phyloP scores from a whole-genome alignment of 2,329 filamentous ascomycete genomes.

The Ascosphaera apis region DNA sequence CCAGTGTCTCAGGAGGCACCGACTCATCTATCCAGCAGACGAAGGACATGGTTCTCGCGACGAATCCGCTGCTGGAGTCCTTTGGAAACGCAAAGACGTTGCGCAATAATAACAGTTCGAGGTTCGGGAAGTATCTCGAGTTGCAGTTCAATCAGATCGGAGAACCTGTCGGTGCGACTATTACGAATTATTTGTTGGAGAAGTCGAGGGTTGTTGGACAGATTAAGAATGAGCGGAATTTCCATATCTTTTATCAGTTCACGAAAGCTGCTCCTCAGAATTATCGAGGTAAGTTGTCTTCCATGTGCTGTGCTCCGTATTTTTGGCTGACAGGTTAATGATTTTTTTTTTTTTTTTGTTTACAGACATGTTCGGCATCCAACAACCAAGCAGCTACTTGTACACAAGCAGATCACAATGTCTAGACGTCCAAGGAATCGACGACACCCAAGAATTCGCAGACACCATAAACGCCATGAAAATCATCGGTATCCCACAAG shows the following conservation, averaged over 20 bases:
- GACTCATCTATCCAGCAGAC: slow-evolving; percentile 82
- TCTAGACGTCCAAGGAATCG: slow-evolving; percentile 79
- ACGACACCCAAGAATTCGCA: slow-evolving; percentile 68
- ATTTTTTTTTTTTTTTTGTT: slow-evolving; percentile 4
- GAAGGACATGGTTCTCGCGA: slow-evolving; percentile 98
- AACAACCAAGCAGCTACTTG: slow-evolving; percentile 74
- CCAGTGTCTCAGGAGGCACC: slow-evolving; percentile 70
- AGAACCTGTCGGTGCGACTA: slow-evolving; percentile 86
- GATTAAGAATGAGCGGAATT: slow-evolving; percentile 87
- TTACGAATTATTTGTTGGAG: slow-evolving; percentile 93
- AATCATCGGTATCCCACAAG: slow-evolving; percentile 67
- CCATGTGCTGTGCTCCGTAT: background rate
- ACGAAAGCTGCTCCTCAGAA: slow-evolving; percentile 77
- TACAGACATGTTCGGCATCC: slow-evolving; percentile 59
- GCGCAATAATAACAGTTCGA: slow-evolving; percentile 94
- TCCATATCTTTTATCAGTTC: slow-evolving; percentile 99
- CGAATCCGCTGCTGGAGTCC: slow-evolving; percentile 86
- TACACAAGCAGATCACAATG: slow-evolving; percentile 93
- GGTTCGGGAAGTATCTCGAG: slow-evolving; percentile 95
- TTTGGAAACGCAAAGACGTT: slow-evolving; percentile 97
- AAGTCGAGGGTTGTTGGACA: slow-evolving; percentile 90
- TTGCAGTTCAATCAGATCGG: slow-evolving; percentile 83
- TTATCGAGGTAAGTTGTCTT: slow-evolving; percentile 35
- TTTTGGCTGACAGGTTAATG: too few relatives aligned
- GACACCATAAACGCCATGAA: slow-evolving; percentile 91